Conservation (phyloP, 2,329 filamentous ascomycete species). For the Lachnellula suecica region DNA sequence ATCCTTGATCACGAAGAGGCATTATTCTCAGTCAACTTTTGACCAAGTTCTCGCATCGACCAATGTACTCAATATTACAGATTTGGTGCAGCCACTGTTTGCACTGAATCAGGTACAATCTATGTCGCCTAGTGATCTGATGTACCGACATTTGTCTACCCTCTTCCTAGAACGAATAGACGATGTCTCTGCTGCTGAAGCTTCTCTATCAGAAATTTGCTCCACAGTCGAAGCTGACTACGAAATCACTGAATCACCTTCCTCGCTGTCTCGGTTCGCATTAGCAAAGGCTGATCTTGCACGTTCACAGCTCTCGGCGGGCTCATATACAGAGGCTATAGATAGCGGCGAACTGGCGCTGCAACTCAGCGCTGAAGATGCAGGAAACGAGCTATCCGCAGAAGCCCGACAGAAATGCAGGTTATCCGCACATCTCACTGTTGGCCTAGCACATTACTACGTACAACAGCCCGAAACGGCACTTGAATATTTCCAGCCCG, state of each 20-base stretch:
- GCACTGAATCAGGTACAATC: conserved; percentile 78
- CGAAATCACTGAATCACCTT: conserved; percentile 75
- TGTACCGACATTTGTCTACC: conserved; percentile 74
- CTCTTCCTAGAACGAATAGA: conserved; percentile 80
- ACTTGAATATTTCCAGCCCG: conserved; percentile 76
- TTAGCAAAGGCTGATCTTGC: conserved; percentile 85
- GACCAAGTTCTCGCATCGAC: conserved; percentile 70
- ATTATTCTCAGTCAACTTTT: conserved; percentile 80
- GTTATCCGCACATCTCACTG: conserved; percentile 81
- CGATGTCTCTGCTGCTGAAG: conserved; percentile 63
- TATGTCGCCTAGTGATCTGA: conserved; percentile 68
- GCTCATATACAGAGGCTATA: conserved; percentile 65
- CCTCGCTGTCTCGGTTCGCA: conserved; percentile 73
- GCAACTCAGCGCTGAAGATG: conserved; percentile 72
- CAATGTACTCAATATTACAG: conserved; percentile 50
- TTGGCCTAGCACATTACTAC: conserved; percentile 81
- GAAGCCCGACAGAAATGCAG: conserved; percentile 69
- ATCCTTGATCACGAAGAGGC: conserved; percentile 68
- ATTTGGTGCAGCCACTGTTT: conserved; percentile 82
- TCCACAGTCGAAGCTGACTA: conserved; percentile 74
- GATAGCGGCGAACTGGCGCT: conserved; percentile 81
- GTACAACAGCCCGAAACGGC: conserved; percentile 63
- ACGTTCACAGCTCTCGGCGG: conserved; percentile 73
- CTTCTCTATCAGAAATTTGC: conserved; percentile 66
- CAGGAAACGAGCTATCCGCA: conserved; percentile 61